Conservation (phyloP, 768 basidiomycete genomes). For the Jaapia argillacea region DNA sequence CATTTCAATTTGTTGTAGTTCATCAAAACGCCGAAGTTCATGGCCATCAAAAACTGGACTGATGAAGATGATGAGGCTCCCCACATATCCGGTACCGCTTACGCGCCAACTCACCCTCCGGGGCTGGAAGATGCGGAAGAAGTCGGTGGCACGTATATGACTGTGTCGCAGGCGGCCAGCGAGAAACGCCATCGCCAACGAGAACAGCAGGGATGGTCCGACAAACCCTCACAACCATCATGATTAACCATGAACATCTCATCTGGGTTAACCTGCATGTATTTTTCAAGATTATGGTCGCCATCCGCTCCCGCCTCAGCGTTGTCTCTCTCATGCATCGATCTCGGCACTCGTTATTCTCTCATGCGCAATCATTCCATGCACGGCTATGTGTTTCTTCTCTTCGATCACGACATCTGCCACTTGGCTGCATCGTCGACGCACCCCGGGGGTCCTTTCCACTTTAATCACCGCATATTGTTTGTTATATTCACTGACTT, state of each 20-base stretch:
- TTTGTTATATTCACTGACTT: no score
- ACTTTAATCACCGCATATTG: background rate
- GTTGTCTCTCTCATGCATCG: no score
- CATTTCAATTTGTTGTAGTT: conserved; percentile 38
- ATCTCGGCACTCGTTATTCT: no score
- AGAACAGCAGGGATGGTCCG: background rate
- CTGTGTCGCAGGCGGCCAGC: conserved; percentile 71
- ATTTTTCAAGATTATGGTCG: no score
- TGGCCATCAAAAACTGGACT: conserved; percentile 68
- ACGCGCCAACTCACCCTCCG: conserved; percentile 47
- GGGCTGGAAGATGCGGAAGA: conserved; percentile 59
- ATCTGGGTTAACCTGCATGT: background rate
- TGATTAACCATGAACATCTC: background rate
- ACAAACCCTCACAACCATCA: background rate
- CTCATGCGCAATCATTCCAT: background rate
- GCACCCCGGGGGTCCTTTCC: background rate
- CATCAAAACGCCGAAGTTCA: conserved; percentile 78
- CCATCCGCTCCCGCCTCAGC: no score
- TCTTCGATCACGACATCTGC: background rate
- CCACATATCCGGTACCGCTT: conserved; percentile 36
- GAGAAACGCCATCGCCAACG: conserved; percentile 43
- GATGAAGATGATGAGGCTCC: conserved; percentile 58
- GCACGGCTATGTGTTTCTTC: background rate
- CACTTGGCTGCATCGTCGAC: background rate
- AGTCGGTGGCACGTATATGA: conserved; percentile 78